Percentiles rank a stretch among this genome's conserved stretches.
Evolutionary conservation across 176 grass and related monocot species (phyloP).

Genomic region (Oryza australiensis): DNA sequence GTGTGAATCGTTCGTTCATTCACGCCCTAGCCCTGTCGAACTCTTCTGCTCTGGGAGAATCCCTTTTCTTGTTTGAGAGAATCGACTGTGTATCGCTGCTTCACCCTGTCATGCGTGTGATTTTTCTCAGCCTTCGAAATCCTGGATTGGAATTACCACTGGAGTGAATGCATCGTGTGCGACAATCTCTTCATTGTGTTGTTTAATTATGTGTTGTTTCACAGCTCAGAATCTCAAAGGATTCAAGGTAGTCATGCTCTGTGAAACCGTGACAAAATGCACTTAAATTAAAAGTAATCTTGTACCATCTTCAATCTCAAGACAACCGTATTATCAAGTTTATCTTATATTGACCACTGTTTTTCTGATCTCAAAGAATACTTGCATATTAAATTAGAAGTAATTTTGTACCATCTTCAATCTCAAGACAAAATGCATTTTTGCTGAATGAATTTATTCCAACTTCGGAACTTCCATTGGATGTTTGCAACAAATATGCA

Average conservation of each 20-base stretch:
- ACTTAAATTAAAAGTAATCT: too few species aligned
- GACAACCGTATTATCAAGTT: background rate
- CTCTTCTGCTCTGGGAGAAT: background rate
- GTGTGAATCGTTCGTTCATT: conserved; percentile 99
- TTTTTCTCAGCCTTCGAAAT: background rate
- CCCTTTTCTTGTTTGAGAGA: background rate
- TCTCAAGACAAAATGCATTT: background rate
- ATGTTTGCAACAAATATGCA: background rate
- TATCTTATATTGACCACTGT: background rate
- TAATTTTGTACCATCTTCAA: background rate
- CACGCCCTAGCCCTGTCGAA: conserved; percentile 41
- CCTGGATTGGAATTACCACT: background rate
- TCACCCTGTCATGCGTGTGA: background rate
- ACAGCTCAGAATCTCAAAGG: background rate
- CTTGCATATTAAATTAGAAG: background rate
- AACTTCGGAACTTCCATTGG: background rate
- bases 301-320: too few species aligned
- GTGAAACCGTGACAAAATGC: too few species aligned
- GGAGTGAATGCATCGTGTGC: background rate
- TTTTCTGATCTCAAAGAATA: background rate
- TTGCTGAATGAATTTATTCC: conserved; percentile 1
- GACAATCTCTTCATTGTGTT: background rate
- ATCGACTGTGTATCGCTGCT: background rate
- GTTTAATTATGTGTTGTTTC: background rate
- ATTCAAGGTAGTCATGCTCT: too few species aligned